Conservation (phyloP, 257 asterid genomes). For the Ilex aquifolium region DNA sequence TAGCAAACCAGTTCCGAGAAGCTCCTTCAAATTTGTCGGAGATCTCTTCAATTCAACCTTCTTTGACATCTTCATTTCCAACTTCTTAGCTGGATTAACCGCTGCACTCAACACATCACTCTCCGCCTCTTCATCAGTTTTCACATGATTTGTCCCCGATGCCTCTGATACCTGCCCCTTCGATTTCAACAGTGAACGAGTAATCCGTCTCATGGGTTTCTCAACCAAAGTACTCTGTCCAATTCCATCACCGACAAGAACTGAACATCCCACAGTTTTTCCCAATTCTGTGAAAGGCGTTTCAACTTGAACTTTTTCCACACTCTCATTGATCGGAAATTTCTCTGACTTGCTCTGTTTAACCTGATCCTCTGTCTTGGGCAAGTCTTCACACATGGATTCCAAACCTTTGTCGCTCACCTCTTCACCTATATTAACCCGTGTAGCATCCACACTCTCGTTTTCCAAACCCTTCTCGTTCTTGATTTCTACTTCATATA, state of each 20-base stretch:
- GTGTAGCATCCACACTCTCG: not conserved
- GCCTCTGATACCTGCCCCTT: constrained; percentile 25
- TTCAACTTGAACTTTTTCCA: not conserved
- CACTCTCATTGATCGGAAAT: too few species aligned
- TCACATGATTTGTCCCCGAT: constrained; percentile 12
- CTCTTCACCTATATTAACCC: not conserved
- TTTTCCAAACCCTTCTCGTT: constrained; percentile 14
- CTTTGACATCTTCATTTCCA: constrained; percentile 66
- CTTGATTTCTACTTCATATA: constrained; percentile 11
- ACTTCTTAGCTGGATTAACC: constrained; percentile 32
- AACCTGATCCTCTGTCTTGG: not conserved
- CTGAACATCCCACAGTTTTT: constrained; percentile 9
- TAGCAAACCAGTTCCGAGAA: constrained; percentile 77
- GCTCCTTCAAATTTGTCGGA: constrained; percentile 66
- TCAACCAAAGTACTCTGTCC: constrained; percentile 21
- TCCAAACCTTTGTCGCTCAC: not conserved
- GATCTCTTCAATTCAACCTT: constrained; percentile 44
- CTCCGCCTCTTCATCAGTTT: constrained; percentile 18
- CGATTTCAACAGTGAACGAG: constrained; percentile 47
- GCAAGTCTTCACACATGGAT: constrained; percentile 8
- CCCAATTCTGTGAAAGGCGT: not conserved
- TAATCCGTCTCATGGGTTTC: constrained; percentile 45
- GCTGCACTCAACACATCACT: constrained; percentile 16
- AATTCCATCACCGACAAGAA: constrained; percentile 23
- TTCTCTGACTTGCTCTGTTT: not conserved